These are phyloP conservation scores for Fusarium sp. DNA, from an alignment of 2,329 filamentous ascomycete species.

Conservation along the genomic window DNA sequence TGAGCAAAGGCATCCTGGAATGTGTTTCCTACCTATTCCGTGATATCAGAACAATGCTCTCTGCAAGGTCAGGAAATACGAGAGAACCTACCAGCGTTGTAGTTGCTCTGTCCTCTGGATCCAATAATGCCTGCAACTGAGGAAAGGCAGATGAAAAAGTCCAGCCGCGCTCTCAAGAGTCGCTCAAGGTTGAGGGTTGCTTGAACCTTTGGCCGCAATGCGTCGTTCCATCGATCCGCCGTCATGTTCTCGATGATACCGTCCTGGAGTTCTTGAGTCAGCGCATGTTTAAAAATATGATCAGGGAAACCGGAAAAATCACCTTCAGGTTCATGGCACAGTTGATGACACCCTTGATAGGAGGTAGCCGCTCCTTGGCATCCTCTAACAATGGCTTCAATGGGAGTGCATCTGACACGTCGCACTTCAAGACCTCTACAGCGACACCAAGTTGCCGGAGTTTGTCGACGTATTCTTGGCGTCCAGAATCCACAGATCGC, in stretches of 20 bases:
- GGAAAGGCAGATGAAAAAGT: conserved; percentile 14
- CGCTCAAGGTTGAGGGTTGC: background rate
- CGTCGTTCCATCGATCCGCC: background rate
- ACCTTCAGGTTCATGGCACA: background rate
- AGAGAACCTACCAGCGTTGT: background rate
- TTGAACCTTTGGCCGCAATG: background rate
- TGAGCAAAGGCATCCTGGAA: background rate
- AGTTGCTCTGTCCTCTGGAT: background rate
- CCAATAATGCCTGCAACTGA: background rate
- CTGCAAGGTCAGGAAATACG: background rate
- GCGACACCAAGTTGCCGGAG: background rate
- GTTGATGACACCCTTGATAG: background rate
- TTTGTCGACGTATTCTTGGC: background rate
- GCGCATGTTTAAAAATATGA: background rate
- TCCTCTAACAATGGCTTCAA: background rate
- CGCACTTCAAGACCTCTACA: background rate
- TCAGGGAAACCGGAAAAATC: background rate
- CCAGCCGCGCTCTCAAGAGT: background rate
- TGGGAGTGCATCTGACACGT: background rate
- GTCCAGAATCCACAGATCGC: background rate
- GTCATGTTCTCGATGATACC: background rate
- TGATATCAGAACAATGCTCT: background rate
- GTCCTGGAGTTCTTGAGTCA: background rate
- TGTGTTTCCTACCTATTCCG: background rate
- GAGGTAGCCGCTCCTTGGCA: background rate